Base-by-base conservation (phyloP, 129 eudicot genomes). In the Heracleum sosnowskyi region DNA sequence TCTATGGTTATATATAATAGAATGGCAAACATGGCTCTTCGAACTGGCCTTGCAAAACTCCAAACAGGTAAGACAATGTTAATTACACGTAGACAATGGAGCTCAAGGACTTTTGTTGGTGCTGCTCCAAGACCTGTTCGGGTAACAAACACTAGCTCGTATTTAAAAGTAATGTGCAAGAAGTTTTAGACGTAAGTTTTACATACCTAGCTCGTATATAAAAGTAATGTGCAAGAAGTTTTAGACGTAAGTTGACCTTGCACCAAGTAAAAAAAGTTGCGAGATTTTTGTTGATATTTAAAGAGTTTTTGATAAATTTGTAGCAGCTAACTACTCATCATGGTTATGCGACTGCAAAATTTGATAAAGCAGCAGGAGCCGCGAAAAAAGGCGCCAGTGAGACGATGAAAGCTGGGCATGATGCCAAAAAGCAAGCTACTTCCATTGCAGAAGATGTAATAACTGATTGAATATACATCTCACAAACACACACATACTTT, bases 21-120 rank as follows among this genome's bases (percentile, higher is more conserved):
- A 18, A 80, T 81, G 77, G 77, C 82, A 81, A 81, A 76, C 87
- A 71, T 77, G 79, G 71, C 84, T 40, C 53, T 81, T 7, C 12
- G 73, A 26, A 60, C 15, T 74, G 16, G 70, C 73, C 34, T 84
- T 46, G 20, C 81, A 11, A 80, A 31, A 76, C 37, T 73, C 77
- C 29, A 55, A 24, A 55, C 29, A 55, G 40, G 78, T 51, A 12
- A 33, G 17, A 46, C 75, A 46, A 36, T 33, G 31, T 5, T 44
- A 31, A 24, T 24, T 24, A 28, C 26, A 7, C 55, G 74, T 16
- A 33, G 66, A 55, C 76, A 72, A 11, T 68, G 77, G 81, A 77
- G 62, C 71, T 69, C 77, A n/a, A 77, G 33, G 79, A 29, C 29
- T 44, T 73, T n/a, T 39, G 35, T 35, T 73, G 36, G 51, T 9